Conservation (phyloP, 495 filamentous ascomycete genomes). For the Penicillium salamii region DNA sequence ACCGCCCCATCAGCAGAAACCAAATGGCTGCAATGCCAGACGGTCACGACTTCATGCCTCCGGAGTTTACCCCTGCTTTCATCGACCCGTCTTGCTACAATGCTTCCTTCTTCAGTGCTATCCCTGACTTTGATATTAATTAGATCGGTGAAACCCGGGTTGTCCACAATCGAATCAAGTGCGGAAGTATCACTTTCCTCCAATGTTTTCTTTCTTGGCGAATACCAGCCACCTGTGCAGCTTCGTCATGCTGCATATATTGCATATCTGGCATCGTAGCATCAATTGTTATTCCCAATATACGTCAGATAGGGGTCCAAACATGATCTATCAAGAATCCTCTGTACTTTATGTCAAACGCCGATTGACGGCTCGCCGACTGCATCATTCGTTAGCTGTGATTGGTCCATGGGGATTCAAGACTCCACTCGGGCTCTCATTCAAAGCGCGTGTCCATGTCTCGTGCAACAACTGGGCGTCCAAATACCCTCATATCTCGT, state of each 20-base stretch:
- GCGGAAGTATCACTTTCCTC: neutral
- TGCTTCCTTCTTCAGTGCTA: slow-evolving; percentile 22
- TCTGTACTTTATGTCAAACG: neutral
- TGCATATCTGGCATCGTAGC: neutral
- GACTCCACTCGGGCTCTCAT: neutral
- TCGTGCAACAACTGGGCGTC: neutral
- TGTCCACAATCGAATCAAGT: neutral
- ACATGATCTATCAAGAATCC: neutral
- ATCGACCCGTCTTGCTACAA: slow-evolving; percentile 30
- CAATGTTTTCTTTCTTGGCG: too few species aligned
- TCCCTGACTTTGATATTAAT: slow-evolving; percentile 24
- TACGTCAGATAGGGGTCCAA: neutral
- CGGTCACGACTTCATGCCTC: slow-evolving; percentile 28
- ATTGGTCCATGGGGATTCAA: neutral
- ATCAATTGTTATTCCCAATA: neutral
- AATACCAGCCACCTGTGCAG: neutral
- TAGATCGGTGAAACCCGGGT: slow-evolving; percentile 9
- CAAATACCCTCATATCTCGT: neutral
- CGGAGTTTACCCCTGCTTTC: slow-evolving; percentile 23
- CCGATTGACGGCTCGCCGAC: slow-evolving; percentile 3
- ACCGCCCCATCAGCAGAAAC: slow-evolving; percentile 12
- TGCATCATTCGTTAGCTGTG: neutral
- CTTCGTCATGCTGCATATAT: neutral
- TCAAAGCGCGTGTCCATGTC: neutral
- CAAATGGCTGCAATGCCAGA: slow-evolving; percentile 17